phyloP scores from a whole-genome alignment of 2,329 filamentous ascomycete genomes.

The Trichoderma lentiforme region DNA sequence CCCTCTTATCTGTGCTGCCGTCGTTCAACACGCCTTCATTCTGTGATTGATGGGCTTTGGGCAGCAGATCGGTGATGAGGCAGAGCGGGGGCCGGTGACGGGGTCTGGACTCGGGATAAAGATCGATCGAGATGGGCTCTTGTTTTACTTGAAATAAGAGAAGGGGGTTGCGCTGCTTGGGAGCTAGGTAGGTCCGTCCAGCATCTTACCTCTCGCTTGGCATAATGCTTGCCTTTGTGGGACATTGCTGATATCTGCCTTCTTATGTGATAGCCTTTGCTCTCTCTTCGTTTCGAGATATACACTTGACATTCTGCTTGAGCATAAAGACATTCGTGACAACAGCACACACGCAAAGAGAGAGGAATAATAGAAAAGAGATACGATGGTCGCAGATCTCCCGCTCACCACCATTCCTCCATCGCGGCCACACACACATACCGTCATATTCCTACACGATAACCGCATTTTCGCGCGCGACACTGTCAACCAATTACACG shows the following conservation, averaged over 20 bases:
- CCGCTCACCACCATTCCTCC: constrained; percentile 12
- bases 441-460: constrained; percentile 11
- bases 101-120: constrained; percentile 1
- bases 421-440: constrained; percentile 8
- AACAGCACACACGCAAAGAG: background rate
- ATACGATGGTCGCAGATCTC: constrained; percentile 10
- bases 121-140: background rate
- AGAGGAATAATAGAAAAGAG: background rate
- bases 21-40: background rate
- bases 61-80: background rate
- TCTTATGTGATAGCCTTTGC: background rate
- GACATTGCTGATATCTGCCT: background rate
- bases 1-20: background rate
- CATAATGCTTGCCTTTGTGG: background rate
- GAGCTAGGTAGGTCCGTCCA: background rate
- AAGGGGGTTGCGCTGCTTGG: background rate
- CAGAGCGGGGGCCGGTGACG: background rate
- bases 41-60: constrained; percentile 4
- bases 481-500: background rate
- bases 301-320: background rate
- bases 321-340: background rate
- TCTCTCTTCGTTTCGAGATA: background rate
- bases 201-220: background rate
- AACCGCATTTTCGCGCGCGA: background rate
- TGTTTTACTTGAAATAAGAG: background rate